Evolutionary conservation across 306 rosid genomes (phyloP), one percentile per base, ranked within the genome.

Genomic region (Malus asiatica): DNA sequence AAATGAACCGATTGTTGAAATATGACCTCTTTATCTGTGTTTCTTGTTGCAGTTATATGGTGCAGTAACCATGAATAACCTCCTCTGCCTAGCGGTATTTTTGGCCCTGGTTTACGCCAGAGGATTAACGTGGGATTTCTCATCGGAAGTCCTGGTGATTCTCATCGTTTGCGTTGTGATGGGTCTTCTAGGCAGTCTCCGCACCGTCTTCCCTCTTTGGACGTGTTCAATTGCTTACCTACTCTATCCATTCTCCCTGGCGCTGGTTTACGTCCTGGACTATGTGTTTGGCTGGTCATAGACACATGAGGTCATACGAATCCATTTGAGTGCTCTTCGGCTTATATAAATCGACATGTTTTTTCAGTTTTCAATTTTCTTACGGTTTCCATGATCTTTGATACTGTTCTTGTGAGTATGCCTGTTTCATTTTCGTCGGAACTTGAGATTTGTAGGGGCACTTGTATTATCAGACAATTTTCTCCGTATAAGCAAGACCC

Each of bases 41-140:
- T 70, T 77, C 66, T 59, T 72, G 35, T 52, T 79, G 97, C 94
- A 96, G 99, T 32, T 96, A 55, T 96, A 90, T 67, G 99, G 99
- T 35, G 96, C 97, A 53, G 99, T 79, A 40, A 92, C 99, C 30
- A 96, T 90, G 98, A 96, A 90, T 61, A 96, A 96, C 60, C 87
- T 92, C 25, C 96, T 96, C 19, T 96, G 97, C 83, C 86, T 96
- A 35, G 87, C 99, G 2, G 99, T 96, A 3, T 96, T 96, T 87
- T 88, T 96, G 81, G 98, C 98, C 45, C 89, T 96, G 8, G 98
- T 96, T 38, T 96, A 96, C 29, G 23, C 10, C 8, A 84, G 98
- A 77, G 99, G 90, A 72, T 81, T 96, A 86, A 83, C 95, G 63
- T 96, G 99, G 99, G 86, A 96, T 81, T 96, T 96, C 87, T 89